phyloP scores from a whole-genome alignment of 192 early-diverging fungal genomes.

The Entomortierella chlamydospora region DNA sequence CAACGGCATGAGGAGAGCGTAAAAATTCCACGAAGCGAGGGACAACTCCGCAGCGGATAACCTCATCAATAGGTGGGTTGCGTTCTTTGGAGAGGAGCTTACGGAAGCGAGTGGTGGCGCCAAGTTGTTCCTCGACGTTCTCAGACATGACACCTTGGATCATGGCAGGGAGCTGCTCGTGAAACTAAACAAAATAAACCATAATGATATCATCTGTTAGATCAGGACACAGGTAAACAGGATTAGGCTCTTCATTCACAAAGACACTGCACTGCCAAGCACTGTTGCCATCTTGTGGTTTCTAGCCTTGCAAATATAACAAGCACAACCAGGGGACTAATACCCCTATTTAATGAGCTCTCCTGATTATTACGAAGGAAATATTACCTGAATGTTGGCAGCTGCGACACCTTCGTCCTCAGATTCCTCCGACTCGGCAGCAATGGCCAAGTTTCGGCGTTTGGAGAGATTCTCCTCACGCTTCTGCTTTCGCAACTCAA shows the following conservation, averaged over 20 bases:
- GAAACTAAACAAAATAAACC: conserved; percentile 59
- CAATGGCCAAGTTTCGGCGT: conserved; percentile 84
- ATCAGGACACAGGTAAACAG: too few species aligned
- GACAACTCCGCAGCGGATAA: conserved; percentile 93
- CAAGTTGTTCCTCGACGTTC: conserved; percentile 82
- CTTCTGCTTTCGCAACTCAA: conserved; percentile 97
- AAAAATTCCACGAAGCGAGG: conserved; percentile 96
- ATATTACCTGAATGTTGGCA: conserved; percentile 67
- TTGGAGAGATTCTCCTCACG: conserved; percentile 94
- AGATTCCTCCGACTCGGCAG: conserved; percentile 73
- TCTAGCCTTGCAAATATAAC: not conserved
- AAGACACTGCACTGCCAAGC: too few species aligned
- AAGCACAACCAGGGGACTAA: too few species aligned
- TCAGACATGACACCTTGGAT: conserved; percentile 82
- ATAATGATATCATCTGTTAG: not conserved
- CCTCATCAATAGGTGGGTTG: conserved; percentile 97
- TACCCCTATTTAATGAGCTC: too few species aligned
- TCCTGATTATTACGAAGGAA: too few species aligned
- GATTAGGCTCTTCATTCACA: too few species aligned
- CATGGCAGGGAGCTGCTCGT: conserved; percentile 84
- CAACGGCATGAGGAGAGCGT: conserved; percentile 79
- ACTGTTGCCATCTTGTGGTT: not conserved
- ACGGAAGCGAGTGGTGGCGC: conserved; percentile 89
- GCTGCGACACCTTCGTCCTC: conserved; percentile 79
- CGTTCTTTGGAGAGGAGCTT: conserved; percentile 95